Percentiles rank a stretch among this genome's conserved stretches.
These are phyloP conservation scores for Pseudovirgaria hyperparasitica DNA, from an alignment of 2,329 filamentous ascomycete species.

Conservation along the genomic window DNA sequence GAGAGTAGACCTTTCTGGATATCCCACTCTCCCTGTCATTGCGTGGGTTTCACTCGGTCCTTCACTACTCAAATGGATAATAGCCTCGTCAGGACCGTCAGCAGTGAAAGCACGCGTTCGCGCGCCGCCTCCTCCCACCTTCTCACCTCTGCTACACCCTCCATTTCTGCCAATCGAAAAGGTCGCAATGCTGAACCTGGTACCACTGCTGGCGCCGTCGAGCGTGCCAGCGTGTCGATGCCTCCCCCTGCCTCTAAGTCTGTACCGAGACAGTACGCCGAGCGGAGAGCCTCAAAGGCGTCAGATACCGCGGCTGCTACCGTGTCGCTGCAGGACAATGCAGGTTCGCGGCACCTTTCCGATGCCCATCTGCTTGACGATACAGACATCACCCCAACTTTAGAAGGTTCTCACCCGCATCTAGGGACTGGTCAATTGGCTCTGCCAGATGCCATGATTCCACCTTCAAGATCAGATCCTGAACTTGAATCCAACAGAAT, in stretches of 20 bases:
- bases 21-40: too few relatives aligned
- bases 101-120: conserved; percentile 26
- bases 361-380: conserved; percentile 37
- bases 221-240: conserved; percentile 52
- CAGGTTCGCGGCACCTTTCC: conserved; percentile 12
- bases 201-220: conserved; percentile 43
- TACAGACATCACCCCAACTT: conserved; percentile 32
- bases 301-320: conserved; percentile 32
- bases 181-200: conserved; percentile 47
- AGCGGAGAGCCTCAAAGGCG: conserved; percentile 27
- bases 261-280: conserved; percentile 30
- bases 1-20: too few relatives aligned
- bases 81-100: conserved; percentile 22
- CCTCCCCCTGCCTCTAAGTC: conserved; percentile 38
- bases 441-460: conserved; percentile 38
- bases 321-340: conserved; percentile 4
- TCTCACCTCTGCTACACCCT: conserved; percentile 35
- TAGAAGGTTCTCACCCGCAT: conserved; percentile 13
- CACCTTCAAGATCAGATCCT: conserved; percentile 33
- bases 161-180: conserved; percentile 35
- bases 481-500: conserved; percentile 47
- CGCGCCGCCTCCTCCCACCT: conserved; percentile 20
- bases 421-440: conserved; percentile 11
- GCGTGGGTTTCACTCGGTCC: too few relatives aligned
- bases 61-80: too few relatives aligned